phyloP scores from a whole-genome alignment of 1,284 basidiomycete genomes.

The Ustilago nuda region DNA sequence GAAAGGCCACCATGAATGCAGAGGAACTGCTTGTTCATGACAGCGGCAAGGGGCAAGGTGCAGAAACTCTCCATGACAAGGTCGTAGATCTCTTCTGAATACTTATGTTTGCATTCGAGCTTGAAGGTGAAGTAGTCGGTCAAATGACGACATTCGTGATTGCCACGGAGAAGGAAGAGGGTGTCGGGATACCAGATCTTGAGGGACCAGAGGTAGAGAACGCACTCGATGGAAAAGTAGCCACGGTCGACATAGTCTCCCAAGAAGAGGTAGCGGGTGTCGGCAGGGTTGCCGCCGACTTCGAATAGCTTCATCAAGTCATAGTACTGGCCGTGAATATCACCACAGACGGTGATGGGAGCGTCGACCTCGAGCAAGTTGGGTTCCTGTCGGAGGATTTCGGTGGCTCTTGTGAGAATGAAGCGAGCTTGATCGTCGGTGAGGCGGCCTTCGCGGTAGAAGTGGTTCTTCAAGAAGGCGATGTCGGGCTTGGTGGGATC shows the following conservation, averaged over 20 bases:
- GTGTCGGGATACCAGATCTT: conserved; percentile 69
- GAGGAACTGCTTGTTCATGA: conserved; percentile 98
- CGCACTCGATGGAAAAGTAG: conserved; percentile 69
- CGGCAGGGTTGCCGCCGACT: conserved; percentile 68
- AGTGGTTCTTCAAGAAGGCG: conserved; percentile 98
- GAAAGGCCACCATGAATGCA: conserved; percentile 94
- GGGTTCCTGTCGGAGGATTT: conserved; percentile 81
- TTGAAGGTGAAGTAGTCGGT: conserved; percentile 70
- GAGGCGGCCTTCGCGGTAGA: conserved; percentile 89
- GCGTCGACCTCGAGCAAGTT: conserved; percentile 92
- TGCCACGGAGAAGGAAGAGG: conserved; percentile 68
- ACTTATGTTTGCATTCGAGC: conserved; percentile 69
- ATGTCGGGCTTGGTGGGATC: conserved; percentile 74
- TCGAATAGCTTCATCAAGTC: conserved; percentile 69
- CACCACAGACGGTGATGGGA: conserved; percentile 79
- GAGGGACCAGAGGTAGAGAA: conserved; percentile 68
- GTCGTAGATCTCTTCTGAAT: conserved; percentile 69
- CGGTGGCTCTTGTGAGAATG: conserved; percentile 82
- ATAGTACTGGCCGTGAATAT: conserved; percentile 69
- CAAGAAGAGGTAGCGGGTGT: conserved; percentile 68
- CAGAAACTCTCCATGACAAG: conserved; percentile 81
- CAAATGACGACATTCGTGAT: conserved; percentile 69
- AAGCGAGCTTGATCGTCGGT: conserved; percentile 90
- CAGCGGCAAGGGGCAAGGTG: conserved; percentile 86
- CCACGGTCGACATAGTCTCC: conserved; percentile 69